phyloP scores from a whole-genome alignment of 305 asterid genomes.

The Rubia tinctorum region DNA sequence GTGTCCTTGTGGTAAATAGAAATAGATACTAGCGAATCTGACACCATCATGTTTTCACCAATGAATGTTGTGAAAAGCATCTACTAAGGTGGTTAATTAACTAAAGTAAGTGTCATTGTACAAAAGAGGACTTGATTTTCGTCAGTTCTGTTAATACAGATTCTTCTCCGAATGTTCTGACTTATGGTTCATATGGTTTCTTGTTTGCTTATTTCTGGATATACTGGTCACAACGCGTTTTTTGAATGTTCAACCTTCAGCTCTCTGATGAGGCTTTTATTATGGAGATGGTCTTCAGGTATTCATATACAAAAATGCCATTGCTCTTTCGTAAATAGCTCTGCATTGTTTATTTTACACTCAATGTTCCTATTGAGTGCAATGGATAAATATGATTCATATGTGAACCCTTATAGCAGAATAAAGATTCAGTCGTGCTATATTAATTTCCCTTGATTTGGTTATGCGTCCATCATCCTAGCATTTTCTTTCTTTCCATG shows the following conservation, averaged over 20 bases:
- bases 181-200: constrained; percentile 96
- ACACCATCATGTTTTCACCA: neutral
- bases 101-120: neutral
- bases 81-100: neutral
- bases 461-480: no score
- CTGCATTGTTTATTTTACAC: no score
- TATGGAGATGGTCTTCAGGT: constrained; percentile 99
- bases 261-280: constrained; percentile 96
- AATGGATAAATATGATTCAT: neutral
- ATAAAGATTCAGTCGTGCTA: no score
- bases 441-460: no score
- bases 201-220: constrained; percentile 89
- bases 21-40: no score
- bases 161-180: constrained; percentile 69
- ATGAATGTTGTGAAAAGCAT: neutral
- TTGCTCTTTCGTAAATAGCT: neutral
- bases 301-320: neutral
- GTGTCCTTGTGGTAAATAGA: neutral
- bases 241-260: constrained; percentile 61
- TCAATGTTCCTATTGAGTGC: neutral
- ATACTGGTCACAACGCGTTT: constrained; percentile 94
- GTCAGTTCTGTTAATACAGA: constrained; percentile 43
- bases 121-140: neutral
- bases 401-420: no score
- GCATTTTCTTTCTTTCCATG: no score